Evolutionary conservation across 768 basidiomycete species (phyloP), one percentile per base, ranked within the genome.

Genomic region (Hypsizygus marmoreus): DNA sequence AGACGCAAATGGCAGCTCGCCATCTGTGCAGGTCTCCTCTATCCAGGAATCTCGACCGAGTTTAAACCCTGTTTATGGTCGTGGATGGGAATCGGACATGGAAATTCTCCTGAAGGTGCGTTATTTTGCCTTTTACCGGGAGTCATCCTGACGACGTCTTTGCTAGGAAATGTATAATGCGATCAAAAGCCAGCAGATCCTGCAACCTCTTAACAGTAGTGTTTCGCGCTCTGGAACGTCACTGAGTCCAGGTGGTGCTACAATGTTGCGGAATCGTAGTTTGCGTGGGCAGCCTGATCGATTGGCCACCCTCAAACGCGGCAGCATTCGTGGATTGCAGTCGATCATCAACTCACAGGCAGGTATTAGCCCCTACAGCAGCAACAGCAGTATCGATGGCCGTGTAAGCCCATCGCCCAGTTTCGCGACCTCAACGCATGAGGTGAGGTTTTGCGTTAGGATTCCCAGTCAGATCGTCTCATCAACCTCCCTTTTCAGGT

Each of bases 371-470:
- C 90, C 91, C 6, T 93, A 92, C 58, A 90, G 89, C 57, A 90
- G 86, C 56, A 86, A 82, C 56, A 86, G 84, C 63, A 88, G 82
- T 54, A 79, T 87, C 47, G 91, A 95, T 58, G 93, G 95, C 1
- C 80, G 93, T 17, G 77, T 86, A n/a, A 97, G 94, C 62, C 97
- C 95, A 5, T 90, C 95, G 3, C 94, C 95, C 2, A 97, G 93
- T 64, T 93, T 88, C 60, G 86, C 91, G 2, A 93, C 92, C 4
- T 95, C 90, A 13, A 80, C 91, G 3, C 80, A 91, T 60, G 95
- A 97, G 56, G 88, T 87, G 55, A 45, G 74, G 20, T 13, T 24
- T 17, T 4, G 4, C 31, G 43, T 40, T 35, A n/a, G n/a, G n/a
- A n/a, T n/a, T n/a, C n/a, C n/a, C n/a, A n/a, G n/a, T n/a, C n/a